Evolutionary conservation across 108 stramenopile species (phyloP), one percentile per base, ranked within the genome.

Genomic region (Mayamaea pseudoterrestris): DNA sequence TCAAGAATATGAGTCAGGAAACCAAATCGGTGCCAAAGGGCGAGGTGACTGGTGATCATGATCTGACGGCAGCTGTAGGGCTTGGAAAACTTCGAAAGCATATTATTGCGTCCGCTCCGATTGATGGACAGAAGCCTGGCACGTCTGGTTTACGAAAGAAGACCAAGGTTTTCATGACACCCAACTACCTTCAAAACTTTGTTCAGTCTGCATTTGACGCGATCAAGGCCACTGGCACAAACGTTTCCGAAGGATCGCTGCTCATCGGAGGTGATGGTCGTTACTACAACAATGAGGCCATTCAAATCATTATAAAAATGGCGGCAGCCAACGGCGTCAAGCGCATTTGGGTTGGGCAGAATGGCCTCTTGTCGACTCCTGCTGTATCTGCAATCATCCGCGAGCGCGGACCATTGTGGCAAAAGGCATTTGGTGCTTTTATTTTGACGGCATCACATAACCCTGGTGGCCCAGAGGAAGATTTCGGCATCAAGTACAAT

Each of bases 361-460:
- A 98, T 50, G 99, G 98, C 47, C 73, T 98, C 45, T 71, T 98
- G 48, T 96, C 95, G 24, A 99, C 99, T 35, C 99, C 99, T 5
- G 97, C 97, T 28, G 87, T 95, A 18, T 94, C 93, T 12, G 95
- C 97, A 23, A 70, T 93, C 32, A 97, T 99, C 58, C 94, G 99
- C 12, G 90, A 93, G 55, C 66, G 73, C 35, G 97, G 94, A 23
- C 93, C 96, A 11, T 82, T 73, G 30, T 95, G 94, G 83, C 86
- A 97, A 63, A 93, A 91, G 65, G 74, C 93, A 14, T 96, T 92
- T 49, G 97, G 97, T 35, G 95, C 91, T 18, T 95, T 99, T 66
- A 97, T 99, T 60, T 78, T 99, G 41, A 98, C 99, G 23, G 99
- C 97, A n/a, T 90, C 86, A 63, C 97, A 98, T 88, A 99, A 98